Base-by-base conservation (phyloP, 192 early-diverging fungal genomes). In the Chytriomyces confervae region DNA sequence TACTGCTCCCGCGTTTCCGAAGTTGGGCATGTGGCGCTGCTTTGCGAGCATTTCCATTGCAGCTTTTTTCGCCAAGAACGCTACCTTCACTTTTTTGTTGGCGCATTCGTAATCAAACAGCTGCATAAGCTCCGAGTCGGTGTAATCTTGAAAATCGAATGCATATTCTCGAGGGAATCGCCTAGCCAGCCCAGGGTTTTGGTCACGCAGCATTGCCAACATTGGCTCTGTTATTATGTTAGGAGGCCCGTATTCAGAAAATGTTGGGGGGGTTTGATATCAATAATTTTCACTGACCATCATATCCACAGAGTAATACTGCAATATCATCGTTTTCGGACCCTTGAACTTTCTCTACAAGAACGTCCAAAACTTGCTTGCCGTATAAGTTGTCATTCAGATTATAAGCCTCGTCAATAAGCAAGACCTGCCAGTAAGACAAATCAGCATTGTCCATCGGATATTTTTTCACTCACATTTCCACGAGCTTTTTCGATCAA, bases 1-100 rank as follows among this genome's bases (percentile, higher is more conserved):
- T 16, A 82, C 81, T 7, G 81, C 72, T 16, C 82, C 82, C 8
- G 81, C 82, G 53, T 83, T 83, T 80, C 81, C 82, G 75, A 83
- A 83, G 82, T 83, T 83, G 46, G 82, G 67, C 81, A 84, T 6
- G 29, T 66, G 10, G 20, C 72, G 51, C 61, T 83, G 82, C 77
- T 75, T 82, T 18, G 51, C 46, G 45, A 83, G 65, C 10, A 69
- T 51, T 44, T 81, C 70, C 13, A 83, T 53, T 8, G 65, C 73
- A 60, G 46, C 7, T 49, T 82, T 67, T 24, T 63, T 49, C 16
- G 84, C 82, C 11, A 0, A n/a, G 20, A 76, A 77, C 9, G 7
- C 27, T 7, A 60, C 36, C 44, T 43, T 7, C 6, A 83, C 77
- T 43, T 74, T 84, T 43, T 71, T 62, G 46, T 62, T 70, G 10